phyloP scores from a whole-genome alignment of 352 stramenopile species.

The Phytophthora sp. region DNA sequence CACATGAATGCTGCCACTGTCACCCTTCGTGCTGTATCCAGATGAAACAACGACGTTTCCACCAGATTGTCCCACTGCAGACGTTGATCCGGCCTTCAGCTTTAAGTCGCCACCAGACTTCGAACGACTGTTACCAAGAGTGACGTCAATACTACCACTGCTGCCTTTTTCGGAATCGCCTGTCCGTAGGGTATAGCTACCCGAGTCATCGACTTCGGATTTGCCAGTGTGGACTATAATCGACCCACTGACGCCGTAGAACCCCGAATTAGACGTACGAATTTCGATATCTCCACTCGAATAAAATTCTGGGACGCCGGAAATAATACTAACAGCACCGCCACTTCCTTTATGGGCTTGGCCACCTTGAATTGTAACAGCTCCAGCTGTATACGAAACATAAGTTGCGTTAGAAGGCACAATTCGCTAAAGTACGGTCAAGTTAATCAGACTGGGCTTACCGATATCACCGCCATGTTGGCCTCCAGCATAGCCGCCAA shows the following conservation, averaged over 20 bases:
- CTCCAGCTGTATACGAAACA: slow-evolving; percentile 40
- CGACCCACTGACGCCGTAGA: slow-evolving; percentile 70
- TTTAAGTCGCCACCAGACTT: slow-evolving; percentile 33
- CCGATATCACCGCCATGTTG: slow-evolving; percentile 49
- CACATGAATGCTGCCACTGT: slow-evolving; percentile 85
- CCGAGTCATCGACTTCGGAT: slow-evolving; percentile 62
- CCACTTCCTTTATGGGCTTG: slow-evolving; percentile 52
- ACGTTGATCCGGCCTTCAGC: slow-evolving; percentile 39
- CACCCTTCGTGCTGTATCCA: slow-evolving; percentile 63
- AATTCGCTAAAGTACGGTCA: neutral
- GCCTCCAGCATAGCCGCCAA: slow-evolving; percentile 61
- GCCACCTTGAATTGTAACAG: slow-evolving; percentile 55
- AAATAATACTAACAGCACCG: slow-evolving; percentile 54
- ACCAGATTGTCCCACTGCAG: slow-evolving; percentile 56
- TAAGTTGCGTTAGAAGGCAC: slow-evolving; percentile 6
- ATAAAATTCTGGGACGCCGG: slow-evolving; percentile 45
- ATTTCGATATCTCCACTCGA: slow-evolving; percentile 69
- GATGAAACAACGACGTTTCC: slow-evolving; percentile 81
- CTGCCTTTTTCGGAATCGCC: slow-evolving; percentile 53
- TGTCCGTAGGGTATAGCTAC: slow-evolving; percentile 58
- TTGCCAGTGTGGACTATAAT: slow-evolving; percentile 67
- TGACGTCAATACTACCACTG: slow-evolving; percentile 32
- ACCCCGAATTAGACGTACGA: slow-evolving; percentile 67
- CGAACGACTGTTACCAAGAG: slow-evolving; percentile 28
- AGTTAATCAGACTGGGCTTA: slow-evolving; percentile 21